phyloP scores from a whole-genome alignment of 2,329 filamentous ascomycete genomes.

The Myriosclerotinia duriaeana region DNA sequence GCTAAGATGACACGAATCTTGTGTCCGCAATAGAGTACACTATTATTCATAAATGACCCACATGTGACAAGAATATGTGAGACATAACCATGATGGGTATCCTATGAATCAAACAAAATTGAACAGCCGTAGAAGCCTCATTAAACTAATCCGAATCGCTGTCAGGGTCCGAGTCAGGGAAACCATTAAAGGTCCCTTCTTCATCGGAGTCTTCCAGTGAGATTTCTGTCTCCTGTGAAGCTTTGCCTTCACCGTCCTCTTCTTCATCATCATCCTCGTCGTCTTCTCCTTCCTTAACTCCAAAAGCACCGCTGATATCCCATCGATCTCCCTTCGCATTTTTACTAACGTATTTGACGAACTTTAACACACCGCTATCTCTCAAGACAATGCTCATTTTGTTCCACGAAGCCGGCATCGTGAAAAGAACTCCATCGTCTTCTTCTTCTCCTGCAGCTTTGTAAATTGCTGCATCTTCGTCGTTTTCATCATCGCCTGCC shows the following conservation, averaged over 20 bases:
- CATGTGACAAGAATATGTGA: conserved; percentile 17
- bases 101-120: not conserved
- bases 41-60: conserved; percentile 8
- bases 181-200: conserved; percentile 59
- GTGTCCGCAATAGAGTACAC: conserved; percentile 9
- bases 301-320: conserved; percentile 81
- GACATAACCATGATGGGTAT: not conserved
- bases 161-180: conserved; percentile 45
- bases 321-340: conserved; percentile 84
- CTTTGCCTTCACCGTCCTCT: conserved; percentile 38
- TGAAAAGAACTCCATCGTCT: conserved; percentile 72
- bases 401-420: conserved; percentile 77
- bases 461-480: conserved; percentile 84
- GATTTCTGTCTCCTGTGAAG: conserved; percentile 33
- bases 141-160: conserved; percentile 38
- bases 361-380: conserved; percentile 81
- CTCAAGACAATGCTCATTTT: conserved; percentile 85
- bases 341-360: conserved; percentile 92
- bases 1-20: conserved; percentile 10
- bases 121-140: not conserved
- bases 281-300: conserved; percentile 60
- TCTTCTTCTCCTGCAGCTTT: conserved; percentile 65
- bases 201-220: conserved; percentile 46
- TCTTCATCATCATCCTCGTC: conserved; percentile 43
- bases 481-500: conserved; percentile 75